phyloP scores from a whole-genome alignment of 2,329 filamentous ascomycete genomes.

The Neofusicoccum sp. region DNA sequence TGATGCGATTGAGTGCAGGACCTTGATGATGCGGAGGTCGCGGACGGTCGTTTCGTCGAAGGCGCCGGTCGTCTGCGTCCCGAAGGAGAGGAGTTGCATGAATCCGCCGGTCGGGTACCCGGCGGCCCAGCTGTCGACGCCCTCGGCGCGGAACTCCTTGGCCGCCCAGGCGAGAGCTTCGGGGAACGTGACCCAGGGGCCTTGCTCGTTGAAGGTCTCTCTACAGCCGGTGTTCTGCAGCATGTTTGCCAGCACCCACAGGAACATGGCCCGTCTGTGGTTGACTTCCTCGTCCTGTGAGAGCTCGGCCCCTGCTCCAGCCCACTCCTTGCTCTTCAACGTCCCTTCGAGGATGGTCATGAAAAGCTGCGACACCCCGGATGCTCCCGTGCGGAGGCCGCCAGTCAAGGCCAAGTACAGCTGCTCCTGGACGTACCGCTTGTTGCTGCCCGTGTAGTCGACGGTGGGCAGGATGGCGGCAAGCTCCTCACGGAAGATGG shows the following conservation, averaged over 20 bases:
- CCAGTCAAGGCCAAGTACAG: conserved; percentile 36
- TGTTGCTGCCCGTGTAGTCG: conserved; percentile 33
- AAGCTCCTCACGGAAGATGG: conserved; percentile 36
- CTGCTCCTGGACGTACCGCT: conserved; percentile 38
- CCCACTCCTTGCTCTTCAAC: conserved; percentile 34
- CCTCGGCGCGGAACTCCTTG: conserved; percentile 30
- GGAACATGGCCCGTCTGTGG: conserved; percentile 29
- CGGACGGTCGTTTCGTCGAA: conserved; percentile 25
- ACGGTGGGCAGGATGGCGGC: conserved; percentile 34
- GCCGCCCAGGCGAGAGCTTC: conserved; percentile 33
- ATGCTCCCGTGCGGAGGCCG: conserved; percentile 33
- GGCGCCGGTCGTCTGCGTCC: conserved; percentile 24
- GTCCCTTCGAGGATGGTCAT: conserved; percentile 34
- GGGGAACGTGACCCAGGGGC: conserved; percentile 34
- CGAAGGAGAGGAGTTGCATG: conserved; percentile 29
- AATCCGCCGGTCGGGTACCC: conserved; percentile 36
- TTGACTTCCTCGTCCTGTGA: conserved; percentile 24
- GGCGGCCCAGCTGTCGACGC: conserved; percentile 35
- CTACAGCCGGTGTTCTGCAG: conserved; percentile 32
- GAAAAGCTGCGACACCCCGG: conserved; percentile 36
- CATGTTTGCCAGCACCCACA: conserved; percentile 36
- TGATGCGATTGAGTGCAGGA: conserved; percentile 30
- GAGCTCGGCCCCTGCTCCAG: conserved; percentile 24
- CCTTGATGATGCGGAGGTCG: conserved; percentile 27
- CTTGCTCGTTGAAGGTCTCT: conserved; percentile 36